These are phyloP conservation scores for Aristolochia californica DNA, from an alignment of 164 flowering plant genomes.

Conservation along the genomic window DNA sequence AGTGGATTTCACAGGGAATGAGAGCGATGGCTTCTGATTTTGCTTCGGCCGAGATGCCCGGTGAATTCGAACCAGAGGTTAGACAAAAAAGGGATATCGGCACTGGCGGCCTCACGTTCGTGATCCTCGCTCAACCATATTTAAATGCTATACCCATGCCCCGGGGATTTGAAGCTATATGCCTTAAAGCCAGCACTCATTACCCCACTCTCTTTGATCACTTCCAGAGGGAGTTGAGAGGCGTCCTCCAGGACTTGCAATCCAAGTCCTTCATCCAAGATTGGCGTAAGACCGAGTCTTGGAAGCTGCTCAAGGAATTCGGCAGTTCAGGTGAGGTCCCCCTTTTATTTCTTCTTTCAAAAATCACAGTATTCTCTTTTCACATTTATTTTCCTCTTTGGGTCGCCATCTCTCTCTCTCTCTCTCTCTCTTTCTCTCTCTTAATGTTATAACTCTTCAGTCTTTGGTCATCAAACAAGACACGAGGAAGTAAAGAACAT, in stretches of 20 bases:
- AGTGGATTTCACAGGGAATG: conserved; percentile 74
- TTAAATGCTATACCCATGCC: conserved; percentile 85
- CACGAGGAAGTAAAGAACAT: not conserved
- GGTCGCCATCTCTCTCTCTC: too few relatives aligned
- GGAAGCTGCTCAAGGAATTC: conserved; percentile 79
- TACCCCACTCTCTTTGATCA: conserved; percentile 86
- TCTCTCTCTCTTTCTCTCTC: too few relatives aligned
- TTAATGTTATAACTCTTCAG: not conserved
- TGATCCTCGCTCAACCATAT: conserved; percentile 77
- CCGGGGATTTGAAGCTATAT: conserved; percentile 56
- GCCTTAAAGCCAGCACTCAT: conserved; percentile 77
- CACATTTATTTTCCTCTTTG: not conserved
- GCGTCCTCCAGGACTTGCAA: conserved; percentile 52
- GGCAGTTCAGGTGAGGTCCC: conserved; percentile 47
- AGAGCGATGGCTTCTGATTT: conserved; percentile 75
- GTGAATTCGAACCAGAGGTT: conserved; percentile 49
- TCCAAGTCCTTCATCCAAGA: conserved; percentile 22
- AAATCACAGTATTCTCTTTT: not conserved
- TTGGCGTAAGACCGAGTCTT: conserved; percentile 63
- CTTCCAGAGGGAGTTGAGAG: conserved; percentile 79
- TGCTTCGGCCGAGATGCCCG: conserved; percentile 52
- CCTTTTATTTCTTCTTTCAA: not conserved
- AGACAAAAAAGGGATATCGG: conserved; percentile 63
- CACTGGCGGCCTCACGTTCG: conserved; percentile 37
- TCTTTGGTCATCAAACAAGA: not conserved